Conservation (phyloP, 257 asterid species). For the Galeopsis tetrahit region DNA sequence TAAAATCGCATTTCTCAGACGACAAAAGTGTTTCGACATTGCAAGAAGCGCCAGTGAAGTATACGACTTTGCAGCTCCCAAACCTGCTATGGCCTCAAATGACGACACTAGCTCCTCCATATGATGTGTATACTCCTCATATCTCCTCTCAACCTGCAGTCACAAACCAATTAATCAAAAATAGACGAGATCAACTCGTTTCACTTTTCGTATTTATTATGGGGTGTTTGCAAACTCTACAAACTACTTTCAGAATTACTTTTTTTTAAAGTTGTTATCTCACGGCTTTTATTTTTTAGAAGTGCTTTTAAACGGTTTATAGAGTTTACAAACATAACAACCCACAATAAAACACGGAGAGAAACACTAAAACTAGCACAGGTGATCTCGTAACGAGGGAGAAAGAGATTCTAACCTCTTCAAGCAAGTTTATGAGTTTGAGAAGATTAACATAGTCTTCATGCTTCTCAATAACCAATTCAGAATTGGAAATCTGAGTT, state of each 20-base stretch:
- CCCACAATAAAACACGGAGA: too few species aligned
- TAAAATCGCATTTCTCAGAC: slow-evolving; percentile 61
- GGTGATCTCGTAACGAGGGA: too few species aligned
- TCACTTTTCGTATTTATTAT: too few species aligned
- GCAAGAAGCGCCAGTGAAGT: slow-evolving; percentile 86
- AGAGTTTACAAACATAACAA: too few species aligned
- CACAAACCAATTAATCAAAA: too few species aligned
- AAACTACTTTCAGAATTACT: too few species aligned
- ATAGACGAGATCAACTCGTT: too few species aligned
- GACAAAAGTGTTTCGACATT: slow-evolving; percentile 84
- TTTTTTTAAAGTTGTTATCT: too few species aligned
- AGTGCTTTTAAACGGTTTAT: too few species aligned
- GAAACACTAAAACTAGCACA: too few species aligned
- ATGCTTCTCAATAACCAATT: slow-evolving; percentile 50
- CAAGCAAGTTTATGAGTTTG: slow-evolving; percentile 69
- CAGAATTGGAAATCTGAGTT: slow-evolving; percentile 55
- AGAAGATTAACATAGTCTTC: slow-evolving; percentile 51
- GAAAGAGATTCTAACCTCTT: slow-evolving; percentile 61
- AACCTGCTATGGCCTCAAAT: slow-evolving; percentile 75
- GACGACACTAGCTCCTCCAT: slow-evolving; percentile 67
- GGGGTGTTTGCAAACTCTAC: too few species aligned
- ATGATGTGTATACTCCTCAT: slow-evolving; percentile 67
- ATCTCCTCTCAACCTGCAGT: slow-evolving; percentile 84
- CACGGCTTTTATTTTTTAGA: too few species aligned
- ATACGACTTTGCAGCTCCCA: slow-evolving; percentile 76